These are phyloP conservation scores for Carex pumila DNA, from an alignment of 176 grass and related monocot genomes.

Conservation along the genomic window DNA sequence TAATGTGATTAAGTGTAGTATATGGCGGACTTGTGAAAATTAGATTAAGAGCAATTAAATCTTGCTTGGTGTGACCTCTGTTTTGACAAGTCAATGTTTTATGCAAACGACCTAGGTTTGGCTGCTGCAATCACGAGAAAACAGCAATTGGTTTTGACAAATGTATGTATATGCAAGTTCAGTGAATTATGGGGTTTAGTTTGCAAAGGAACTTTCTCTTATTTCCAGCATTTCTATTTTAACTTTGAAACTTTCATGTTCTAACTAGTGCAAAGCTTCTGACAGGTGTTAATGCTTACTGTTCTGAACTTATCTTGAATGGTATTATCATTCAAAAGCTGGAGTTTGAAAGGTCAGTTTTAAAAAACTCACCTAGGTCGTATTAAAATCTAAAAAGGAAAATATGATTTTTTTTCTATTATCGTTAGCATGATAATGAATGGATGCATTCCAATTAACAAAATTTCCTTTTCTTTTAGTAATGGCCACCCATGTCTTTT, in stretches of 20 bases:
- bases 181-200: not conserved
- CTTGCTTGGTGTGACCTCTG: not conserved
- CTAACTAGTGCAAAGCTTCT: not conserved
- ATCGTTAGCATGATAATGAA: not conserved
- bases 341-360: constrained; percentile 63
- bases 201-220: not conserved
- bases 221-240: not conserved
- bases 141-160: not conserved
- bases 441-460: not conserved
- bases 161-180: not conserved
- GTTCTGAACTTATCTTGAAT: constrained; percentile 58
- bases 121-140: not conserved
- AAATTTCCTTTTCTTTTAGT: not conserved
- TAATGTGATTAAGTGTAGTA: not conserved
- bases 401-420: not conserved
- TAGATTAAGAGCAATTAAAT: not conserved
- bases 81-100: not conserved
- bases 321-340: constrained; percentile 81
- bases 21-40: not conserved
- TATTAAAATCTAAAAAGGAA: not conserved
- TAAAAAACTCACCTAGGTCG: not conserved
- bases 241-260: not conserved
- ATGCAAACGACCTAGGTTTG: not conserved
- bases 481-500: not conserved
- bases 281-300: constrained; percentile 43